These are phyloP conservation scores for Phytophthora hibernalis DNA, from an alignment of 352 stramenopile genomes.

Conservation along the genomic window DNA sequence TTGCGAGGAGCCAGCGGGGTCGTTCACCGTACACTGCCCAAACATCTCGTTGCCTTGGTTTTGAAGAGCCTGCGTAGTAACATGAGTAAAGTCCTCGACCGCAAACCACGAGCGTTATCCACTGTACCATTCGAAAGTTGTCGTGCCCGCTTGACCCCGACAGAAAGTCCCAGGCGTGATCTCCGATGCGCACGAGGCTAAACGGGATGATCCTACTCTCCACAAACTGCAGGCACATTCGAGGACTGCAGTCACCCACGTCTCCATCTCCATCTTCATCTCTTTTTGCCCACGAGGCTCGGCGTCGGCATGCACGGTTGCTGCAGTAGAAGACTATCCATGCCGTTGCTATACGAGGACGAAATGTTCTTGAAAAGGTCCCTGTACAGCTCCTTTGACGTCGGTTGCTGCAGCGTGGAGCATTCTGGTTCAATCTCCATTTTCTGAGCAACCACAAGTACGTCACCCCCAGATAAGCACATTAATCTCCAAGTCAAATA, in stretches of 20 bases:
- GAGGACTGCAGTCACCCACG: slow-evolving; percentile 34
- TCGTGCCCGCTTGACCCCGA: slow-evolving; percentile 26
- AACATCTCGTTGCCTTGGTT: slow-evolving; percentile 54
- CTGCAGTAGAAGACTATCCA: slow-evolving; percentile 38
- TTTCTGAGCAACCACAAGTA: slow-evolving; percentile 29
- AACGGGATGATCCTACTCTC: slow-evolving; percentile 51
- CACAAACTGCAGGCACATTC: slow-evolving; percentile 58
- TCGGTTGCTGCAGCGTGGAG: slow-evolving; percentile 1
- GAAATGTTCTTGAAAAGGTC: slow-evolving; percentile 50
- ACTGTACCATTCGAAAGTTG: slow-evolving; percentile 49
- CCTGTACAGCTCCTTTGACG: slow-evolving; percentile 44
- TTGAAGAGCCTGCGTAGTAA: slow-evolving; percentile 42
- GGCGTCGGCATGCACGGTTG: slow-evolving; percentile 33
- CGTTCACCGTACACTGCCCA: slow-evolving; percentile 51
- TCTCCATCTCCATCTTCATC: slow-evolving; percentile 63
- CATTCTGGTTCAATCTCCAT: slow-evolving; percentile 18
- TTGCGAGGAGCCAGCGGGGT: slow-evolving; percentile 37
- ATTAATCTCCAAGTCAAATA: neutral
- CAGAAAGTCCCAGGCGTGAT: slow-evolving; percentile 56
- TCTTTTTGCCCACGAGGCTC: slow-evolving; percentile 34
- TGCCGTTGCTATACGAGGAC: slow-evolving; percentile 33
- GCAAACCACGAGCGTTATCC: neutral
- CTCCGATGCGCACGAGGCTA: slow-evolving; percentile 37
- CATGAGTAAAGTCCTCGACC: neutral
- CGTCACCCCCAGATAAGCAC: slow-evolving; percentile 4